phyloP scores from a whole-genome alignment of 139 green algal species.

The Ostreobium quekettii region DNA sequence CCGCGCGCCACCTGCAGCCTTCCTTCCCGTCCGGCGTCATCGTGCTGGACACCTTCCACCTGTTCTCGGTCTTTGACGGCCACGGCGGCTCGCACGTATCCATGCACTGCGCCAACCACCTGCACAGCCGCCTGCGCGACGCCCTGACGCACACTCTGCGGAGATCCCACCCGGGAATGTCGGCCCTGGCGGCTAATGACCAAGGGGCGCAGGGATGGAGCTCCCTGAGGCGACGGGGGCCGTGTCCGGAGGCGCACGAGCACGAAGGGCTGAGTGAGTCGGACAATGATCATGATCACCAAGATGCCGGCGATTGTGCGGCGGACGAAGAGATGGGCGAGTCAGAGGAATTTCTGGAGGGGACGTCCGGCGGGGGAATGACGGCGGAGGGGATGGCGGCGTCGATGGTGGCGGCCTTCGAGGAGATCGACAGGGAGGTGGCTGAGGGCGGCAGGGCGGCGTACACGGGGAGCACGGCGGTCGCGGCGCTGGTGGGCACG shows the following conservation, averaged over 20 bases:
- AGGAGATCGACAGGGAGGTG: slow-evolving; percentile 11
- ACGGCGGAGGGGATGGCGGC: neutral
- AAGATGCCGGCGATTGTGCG: neutral
- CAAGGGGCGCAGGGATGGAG: neutral
- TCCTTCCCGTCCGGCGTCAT: neutral
- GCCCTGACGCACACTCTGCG: neutral
- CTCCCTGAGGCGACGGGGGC: neutral
- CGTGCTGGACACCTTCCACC: slow-evolving; percentile 12
- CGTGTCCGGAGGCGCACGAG: neutral
- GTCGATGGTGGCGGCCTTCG: neutral
- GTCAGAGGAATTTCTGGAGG: neutral
- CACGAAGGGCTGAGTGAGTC: neutral
- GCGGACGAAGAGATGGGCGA: neutral
- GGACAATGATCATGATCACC: neutral
- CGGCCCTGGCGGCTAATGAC: neutral
- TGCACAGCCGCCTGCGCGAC: neutral
- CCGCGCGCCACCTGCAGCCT: neutral
- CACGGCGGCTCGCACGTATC: slow-evolving; percentile 10
- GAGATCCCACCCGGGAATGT: neutral
- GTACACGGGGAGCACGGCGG: neutral
- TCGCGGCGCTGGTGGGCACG: slow-evolving; percentile 7
- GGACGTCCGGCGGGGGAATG: no score
- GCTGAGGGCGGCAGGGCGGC: neutral
- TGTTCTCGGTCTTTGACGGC: slow-evolving; percentile 16
- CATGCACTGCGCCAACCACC: slow-evolving; percentile 5